Evolutionary conservation across 768 basidiomycete genomes (phyloP).

Genomic region (Calocera viscosa): DNA sequence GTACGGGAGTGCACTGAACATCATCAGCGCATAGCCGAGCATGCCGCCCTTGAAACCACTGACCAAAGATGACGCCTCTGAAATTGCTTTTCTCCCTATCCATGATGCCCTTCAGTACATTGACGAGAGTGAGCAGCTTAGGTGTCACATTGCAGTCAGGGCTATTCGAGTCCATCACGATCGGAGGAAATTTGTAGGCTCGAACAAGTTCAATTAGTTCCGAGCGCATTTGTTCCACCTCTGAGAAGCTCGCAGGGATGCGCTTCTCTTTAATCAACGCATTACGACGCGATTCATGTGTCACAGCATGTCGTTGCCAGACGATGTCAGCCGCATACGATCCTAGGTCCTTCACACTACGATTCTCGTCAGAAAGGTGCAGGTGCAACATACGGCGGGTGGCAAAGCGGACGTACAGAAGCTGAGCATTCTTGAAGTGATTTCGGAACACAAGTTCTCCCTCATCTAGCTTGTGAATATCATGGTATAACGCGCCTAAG

Average conservation of each 20-base stretch:
- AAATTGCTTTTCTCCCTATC: conserved; percentile 41
- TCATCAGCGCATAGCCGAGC: background rate
- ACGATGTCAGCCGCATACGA: conserved; percentile 55
- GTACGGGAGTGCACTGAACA: conserved; percentile 40
- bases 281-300: conserved; percentile 24
- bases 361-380: background rate
- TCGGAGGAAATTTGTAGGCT: conserved; percentile 53
- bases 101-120: conserved; percentile 45
- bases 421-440: background rate
- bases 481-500: background rate
- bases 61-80: conserved; percentile 56
- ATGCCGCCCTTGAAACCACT: conserved; percentile 18
- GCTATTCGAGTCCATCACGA: conserved; percentile 46
- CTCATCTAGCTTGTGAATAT: background rate
- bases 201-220: conserved; percentile 34
- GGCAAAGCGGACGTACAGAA: background rate
- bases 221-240: conserved; percentile 13
- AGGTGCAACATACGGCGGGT: background rate
- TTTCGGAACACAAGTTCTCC: background rate
- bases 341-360: conserved; percentile 38
- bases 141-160: conserved; percentile 53
- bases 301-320: conserved; percentile 46
- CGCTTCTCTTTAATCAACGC: conserved; percentile 25
- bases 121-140: conserved; percentile 50
- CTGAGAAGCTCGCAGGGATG: conserved; percentile 8